Evolutionary conservation across 257 asterid species (phyloP).

Genomic region (Lycium barbarum): DNA sequence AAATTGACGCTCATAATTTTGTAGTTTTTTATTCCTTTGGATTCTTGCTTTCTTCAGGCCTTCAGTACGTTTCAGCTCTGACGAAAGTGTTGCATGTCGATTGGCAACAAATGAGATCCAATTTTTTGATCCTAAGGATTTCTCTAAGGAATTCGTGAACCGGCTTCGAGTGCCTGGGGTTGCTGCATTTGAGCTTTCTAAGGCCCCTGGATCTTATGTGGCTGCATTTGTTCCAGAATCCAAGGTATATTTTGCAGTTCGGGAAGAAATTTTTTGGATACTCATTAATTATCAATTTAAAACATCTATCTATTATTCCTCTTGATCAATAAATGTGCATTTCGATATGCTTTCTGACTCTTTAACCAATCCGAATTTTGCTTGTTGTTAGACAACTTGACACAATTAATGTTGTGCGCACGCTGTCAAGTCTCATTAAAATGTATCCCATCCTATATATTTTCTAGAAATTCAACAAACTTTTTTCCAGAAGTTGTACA

Average conservation of each 20-base stretch:
- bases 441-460: background rate
- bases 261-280: background rate
- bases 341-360: background rate
- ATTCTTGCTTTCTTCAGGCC: conserved; percentile 64
- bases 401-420: background rate
- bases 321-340: background rate
- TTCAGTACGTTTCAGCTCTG: conserved; percentile 63
- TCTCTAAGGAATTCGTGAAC: conserved; percentile 71
- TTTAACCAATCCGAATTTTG: background rate
- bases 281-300: background rate
- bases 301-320: background rate
- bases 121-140: conserved; percentile 74
- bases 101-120: conserved; percentile 89
- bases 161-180: conserved; percentile 90
- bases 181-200: conserved; percentile 87
- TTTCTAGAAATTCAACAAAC: background rate
- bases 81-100: conserved; percentile 83
- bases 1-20: conserved; percentile 26
- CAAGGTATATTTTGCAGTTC: conserved; percentile 57
- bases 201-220: conserved; percentile 67
- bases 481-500: background rate
- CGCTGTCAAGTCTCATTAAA: background rate
- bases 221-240: conserved; percentile 94
- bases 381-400: background rate
- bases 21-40: conserved; percentile 20